A percentile compares a stretch with the other conserved stretches of the same genome.
These are phyloP conservation scores for Symbiodinium pilosum DNA, from an alignment of 73 alveolate species.

Conservation along the genomic window DNA sequence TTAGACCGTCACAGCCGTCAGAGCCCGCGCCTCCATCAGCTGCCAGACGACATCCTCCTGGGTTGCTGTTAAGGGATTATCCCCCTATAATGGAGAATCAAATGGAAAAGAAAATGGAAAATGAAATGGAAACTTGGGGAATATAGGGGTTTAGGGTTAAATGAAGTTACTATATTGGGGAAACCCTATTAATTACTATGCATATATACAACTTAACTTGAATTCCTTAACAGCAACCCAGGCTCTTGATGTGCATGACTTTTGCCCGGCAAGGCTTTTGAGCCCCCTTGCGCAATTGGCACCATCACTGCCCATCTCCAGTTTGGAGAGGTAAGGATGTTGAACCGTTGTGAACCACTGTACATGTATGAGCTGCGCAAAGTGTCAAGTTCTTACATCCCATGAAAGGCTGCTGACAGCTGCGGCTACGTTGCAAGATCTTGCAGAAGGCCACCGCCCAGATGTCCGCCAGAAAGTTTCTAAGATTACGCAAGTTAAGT, in stretches of 20 bases:
- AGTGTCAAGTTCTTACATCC: neutral
- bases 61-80: too few species aligned
- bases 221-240: neutral
- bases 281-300: conserved; percentile 58
- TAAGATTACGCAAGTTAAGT: neutral
- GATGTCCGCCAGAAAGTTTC: neutral
- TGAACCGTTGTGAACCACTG: neutral
- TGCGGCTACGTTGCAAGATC: conserved; percentile 9
- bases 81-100: too few species aligned
- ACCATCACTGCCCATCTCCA: conserved; percentile 38
- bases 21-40: neutral
- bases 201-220: too few species aligned
- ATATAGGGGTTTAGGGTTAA: too few species aligned
- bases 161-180: too few species aligned
- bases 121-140: too few species aligned
- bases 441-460: neutral
- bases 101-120: too few species aligned
- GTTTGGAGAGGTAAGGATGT: neutral
- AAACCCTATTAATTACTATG: too few species aligned
- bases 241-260: neutral
- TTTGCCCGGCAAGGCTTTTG: conserved; percentile 13
- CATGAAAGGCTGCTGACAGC: conserved; percentile 26
- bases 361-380: too few species aligned
- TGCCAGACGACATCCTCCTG: too few species aligned
- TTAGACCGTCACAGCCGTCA: conserved; percentile 22